Base-by-base conservation (phyloP, 345 rosid species). In the Geranium brycei region DNA sequence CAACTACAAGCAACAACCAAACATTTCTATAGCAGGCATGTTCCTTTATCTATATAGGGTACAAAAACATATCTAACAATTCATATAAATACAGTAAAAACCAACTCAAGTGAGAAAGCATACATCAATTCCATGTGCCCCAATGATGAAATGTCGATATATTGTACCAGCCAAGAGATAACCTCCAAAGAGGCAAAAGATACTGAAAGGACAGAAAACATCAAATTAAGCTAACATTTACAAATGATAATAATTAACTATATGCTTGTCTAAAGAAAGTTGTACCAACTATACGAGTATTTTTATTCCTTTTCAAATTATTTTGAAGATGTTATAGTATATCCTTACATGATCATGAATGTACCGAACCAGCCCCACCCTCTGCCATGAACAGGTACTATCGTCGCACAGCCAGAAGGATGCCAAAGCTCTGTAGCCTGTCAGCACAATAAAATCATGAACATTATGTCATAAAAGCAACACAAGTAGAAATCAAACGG, bases 291-390 rank as follows among this genome's bases (percentile, higher is more conserved):
- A 4, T 4, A 35, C 41, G 0, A 47, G 53, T 47, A 47, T 47
- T 3, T 11, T 13, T 47, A 5, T 47, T 47, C 3, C 3, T 47
- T 47, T 47, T 47, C 53, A 2, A 6, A 8, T 47, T 47, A 8
- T 47, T 47, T 47, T 47, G 15, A 47, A 47, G 53, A 69, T 62
- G 51, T 57, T 40, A 18, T 19, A 19, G 3, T 59, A 19, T 18
- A 18, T 31, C 14, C 83, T 78, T 73, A 91, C 99, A 84, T 72
- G 51, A 73, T 73, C 28, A 88, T 53, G 65, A 91, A 74, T 72
- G 76, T 75, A 63, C 87, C 79, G 62, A 91, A 85, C 99, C 89
- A 93, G 47, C 95, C 92, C 96, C 82, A 85, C 70, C 92, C 95
- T 65, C 68, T 70, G 53, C 89, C 81, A 66, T 76, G 80, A 66